Evolutionary conservation across 2,329 filamentous ascomycete genomes (phyloP), one percentile per base, ranked within the genome.

Genomic region (Colletotrichum sp.): DNA sequence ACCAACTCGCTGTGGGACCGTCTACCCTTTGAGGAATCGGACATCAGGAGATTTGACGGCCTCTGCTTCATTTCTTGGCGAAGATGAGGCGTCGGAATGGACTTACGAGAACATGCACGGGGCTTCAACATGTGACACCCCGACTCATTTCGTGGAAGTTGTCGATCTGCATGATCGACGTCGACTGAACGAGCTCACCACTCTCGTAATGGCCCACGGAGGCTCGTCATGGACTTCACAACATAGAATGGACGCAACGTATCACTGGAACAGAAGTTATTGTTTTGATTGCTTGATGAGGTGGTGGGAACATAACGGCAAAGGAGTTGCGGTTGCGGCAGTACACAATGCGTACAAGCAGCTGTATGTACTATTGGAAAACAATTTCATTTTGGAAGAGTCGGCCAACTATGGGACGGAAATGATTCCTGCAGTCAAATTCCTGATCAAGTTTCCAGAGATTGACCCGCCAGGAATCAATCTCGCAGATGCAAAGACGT

Each of bases 81-180:
- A 52, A 0, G 0, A 52, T 24, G 44, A 52, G 10, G 2, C n/a
- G 0, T 21, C 3, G 44, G n/a, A 24, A 1, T 52, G 44, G n/a
- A 52, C 44, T 2, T 52, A 21, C n/a, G n/a, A 52, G n/a, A 21
- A 52, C n/a, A 52, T 52, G 44, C 10, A 0, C 15, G 16, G 16
- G 7, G 18, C 28, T n/a, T 30, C 10, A 44, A 4, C 16, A 3
- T 21, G 24, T 10, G 16, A 32, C 15, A 15, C 10, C 6, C 5
- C 18, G 16, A 49, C 39, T 21, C 64, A 67, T 52, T 28, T 34
- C 0, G 39, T 52, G 16, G 64, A 49, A 21, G 26, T 67, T 4
- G 39, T 67, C 16, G 39, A 24, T n/a, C 9, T 66, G 24, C 64
- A 28, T 6, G 64, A 52, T 52, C 36, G 39, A 5, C 16, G 18